Base-by-base conservation (phyloP, 2,329 filamentous ascomycete genomes). In the Fusarium scirpi region DNA sequence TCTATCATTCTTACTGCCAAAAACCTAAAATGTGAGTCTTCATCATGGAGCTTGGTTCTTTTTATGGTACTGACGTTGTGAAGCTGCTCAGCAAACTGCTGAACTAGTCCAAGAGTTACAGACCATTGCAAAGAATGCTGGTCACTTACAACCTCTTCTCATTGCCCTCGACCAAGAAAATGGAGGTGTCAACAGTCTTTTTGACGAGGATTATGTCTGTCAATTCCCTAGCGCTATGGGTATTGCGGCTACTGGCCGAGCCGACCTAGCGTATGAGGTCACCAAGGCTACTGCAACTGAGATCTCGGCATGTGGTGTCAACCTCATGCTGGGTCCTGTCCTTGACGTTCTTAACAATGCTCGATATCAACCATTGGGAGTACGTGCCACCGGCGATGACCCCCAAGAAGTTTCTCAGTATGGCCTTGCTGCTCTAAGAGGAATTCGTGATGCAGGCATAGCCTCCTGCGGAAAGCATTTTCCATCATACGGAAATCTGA, bases 191-290 rank as follows among this genome's bases (percentile, higher is more conserved):
- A 98, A 98, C 83, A 97, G 94, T 81, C 87, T 98, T 4, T 98
- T 97, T 76, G 95, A 98, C 79, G 94, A 97, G 74, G 93, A 96
- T 76, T 96, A 94, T 78, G 95, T 98, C 73, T 94, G 94, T 71
- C 96, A 98, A 78, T 99, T 97, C 74, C 96, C 96, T 11, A 97
- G 94, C 76, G 93, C 95, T 68, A 98, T 99, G 95, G 95, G 94
- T 15, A 87, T 98, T 65, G 94, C 95, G n/a, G 96, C 96, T 24
- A 94, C 94, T 7, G 94, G 94, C 25, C 94, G 91, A 13, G 91
- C 90, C 38, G 90, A 96, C 13, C 84, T 98, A 58, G 93, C 95
- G 8, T 97, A 95, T 77, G 91, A 95, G 73, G 90, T 98, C 58
- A 95, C 94, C 60, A 94, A 95, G 80, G 94, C 96, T 18, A 98